A percentile compares a stretch with the other conserved stretches of the same genome.
phyloP scores from a whole-genome alignment of 805 yeast genomes.

The Komagataella pseudopastoris region DNA sequence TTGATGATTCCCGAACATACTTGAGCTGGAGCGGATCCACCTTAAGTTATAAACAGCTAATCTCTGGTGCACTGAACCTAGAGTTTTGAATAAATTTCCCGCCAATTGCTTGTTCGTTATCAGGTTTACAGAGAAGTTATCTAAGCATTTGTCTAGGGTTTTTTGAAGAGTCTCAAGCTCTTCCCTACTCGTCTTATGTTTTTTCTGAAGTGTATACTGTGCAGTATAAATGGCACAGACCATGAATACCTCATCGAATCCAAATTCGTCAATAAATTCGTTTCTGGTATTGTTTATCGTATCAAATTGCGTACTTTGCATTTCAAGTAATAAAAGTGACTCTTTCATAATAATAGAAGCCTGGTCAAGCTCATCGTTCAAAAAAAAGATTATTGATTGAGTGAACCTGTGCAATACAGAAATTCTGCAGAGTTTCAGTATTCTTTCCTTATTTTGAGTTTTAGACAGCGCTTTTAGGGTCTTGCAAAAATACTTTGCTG shows the following conservation, averaged over 20 bases:
- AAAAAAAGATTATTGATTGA: background rate
- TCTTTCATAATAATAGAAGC: background rate
- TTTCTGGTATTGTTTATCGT: background rate
- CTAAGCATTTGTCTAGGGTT: background rate
- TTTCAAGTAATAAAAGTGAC: background rate
- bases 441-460: background rate
- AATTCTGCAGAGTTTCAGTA: background rate
- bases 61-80: background rate
- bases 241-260: conserved; percentile 1
- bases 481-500: background rate
- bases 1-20: background rate
- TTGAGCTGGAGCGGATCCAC: background rate
- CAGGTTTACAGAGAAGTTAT: background rate
- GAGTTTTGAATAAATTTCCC: background rate
- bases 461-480: background rate
- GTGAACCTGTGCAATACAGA: background rate
- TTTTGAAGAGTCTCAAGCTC: background rate
- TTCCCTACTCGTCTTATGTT: conserved; percentile 2
- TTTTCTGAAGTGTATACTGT: conserved; percentile 7
- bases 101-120: background rate
- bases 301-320: background rate
- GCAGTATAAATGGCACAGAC: conserved; percentile 7
- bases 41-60: background rate
- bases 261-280: background rate
- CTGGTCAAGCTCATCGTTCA: background rate